These are phyloP conservation scores for Davidsoniella neocaledoniae DNA, from an alignment of 2,329 filamentous ascomycete genomes.

Conservation along the genomic window DNA sequence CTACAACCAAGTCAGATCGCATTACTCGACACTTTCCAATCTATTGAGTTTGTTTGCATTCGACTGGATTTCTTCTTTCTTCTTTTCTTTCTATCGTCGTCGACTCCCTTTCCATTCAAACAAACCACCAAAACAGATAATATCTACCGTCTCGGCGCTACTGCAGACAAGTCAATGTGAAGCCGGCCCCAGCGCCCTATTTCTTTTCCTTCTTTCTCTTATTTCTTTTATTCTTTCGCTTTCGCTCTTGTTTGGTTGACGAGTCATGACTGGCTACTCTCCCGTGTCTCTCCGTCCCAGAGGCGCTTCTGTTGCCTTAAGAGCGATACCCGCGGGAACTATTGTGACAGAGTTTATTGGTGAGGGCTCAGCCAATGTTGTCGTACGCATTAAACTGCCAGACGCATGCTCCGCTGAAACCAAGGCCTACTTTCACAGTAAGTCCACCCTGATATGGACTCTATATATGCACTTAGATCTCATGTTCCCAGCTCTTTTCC, in stretches of 20 bases:
- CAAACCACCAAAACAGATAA: no score
- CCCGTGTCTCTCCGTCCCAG: not conserved
- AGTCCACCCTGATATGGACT: constrained; percentile 14
- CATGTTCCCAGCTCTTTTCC: not conserved
- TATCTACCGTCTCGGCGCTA: no score
- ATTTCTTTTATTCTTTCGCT: not conserved
- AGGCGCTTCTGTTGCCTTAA: not conserved
- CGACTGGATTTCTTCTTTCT: no score
- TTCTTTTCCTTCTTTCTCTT: not conserved
- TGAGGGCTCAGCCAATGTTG: constrained; percentile 64
- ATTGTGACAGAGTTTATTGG: constrained; percentile 26
- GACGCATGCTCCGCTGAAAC: constrained; percentile 18
- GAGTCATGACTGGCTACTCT: not conserved
- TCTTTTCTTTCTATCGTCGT: not conserved
- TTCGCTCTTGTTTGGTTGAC: not conserved
- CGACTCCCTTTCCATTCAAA: no score
- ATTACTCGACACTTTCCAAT: no score
- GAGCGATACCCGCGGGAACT: constrained; percentile 10
- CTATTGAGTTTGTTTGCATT: no score
- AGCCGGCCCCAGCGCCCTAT: no score
- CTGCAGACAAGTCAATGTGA: no score
- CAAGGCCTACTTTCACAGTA: constrained; percentile 21
- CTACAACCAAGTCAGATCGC: not conserved
- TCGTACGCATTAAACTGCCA: constrained; percentile 42
- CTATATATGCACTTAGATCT: not conserved